These are phyloP conservation scores for Irpex rosettiformis DNA, from an alignment of 1,284 basidiomycete genomes.

Conservation along the genomic window DNA sequence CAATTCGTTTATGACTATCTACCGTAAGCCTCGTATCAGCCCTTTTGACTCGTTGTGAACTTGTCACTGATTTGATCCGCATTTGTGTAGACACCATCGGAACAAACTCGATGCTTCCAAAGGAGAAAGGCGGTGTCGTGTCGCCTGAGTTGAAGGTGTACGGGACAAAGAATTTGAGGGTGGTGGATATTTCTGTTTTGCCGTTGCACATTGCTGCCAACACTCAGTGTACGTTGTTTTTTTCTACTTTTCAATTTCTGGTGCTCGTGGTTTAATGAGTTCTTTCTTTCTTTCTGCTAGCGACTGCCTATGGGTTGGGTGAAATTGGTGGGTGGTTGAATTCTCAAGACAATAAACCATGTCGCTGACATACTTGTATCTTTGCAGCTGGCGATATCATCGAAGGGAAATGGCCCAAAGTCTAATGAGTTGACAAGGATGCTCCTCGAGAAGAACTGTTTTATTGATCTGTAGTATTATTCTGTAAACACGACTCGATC, in stretches of 20 bases:
- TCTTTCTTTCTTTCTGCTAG: not conserved
- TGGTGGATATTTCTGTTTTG: constrained; percentile 24
- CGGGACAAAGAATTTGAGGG: constrained; percentile 27
- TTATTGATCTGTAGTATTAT: no score
- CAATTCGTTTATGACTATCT: not conserved
- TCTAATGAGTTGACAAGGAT: no score
- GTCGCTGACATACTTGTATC: not conserved
- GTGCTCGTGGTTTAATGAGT: not conserved
- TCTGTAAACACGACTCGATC: no score
- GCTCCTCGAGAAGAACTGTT: no score
- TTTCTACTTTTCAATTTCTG: not conserved
- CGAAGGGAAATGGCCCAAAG: constrained; percentile 1
- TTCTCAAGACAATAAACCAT: not conserved
- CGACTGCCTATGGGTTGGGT: constrained; percentile 1
- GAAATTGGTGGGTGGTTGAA: not conserved
- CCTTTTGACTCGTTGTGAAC: not conserved
- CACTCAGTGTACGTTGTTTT: constrained; percentile 7
- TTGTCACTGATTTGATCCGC: not conserved
- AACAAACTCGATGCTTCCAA: constrained; percentile 40
- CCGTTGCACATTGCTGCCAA: constrained; percentile 16
- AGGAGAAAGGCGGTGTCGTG: constrained; percentile 45
- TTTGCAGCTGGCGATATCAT: not conserved
- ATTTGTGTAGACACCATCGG: constrained; percentile 17
- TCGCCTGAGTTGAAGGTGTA: constrained; percentile 22
- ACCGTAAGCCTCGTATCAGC: not conserved